These are phyloP conservation scores for Trifolium pratense DNA, from an alignment of 306 rosid genomes.

Conservation along the genomic window DNA sequence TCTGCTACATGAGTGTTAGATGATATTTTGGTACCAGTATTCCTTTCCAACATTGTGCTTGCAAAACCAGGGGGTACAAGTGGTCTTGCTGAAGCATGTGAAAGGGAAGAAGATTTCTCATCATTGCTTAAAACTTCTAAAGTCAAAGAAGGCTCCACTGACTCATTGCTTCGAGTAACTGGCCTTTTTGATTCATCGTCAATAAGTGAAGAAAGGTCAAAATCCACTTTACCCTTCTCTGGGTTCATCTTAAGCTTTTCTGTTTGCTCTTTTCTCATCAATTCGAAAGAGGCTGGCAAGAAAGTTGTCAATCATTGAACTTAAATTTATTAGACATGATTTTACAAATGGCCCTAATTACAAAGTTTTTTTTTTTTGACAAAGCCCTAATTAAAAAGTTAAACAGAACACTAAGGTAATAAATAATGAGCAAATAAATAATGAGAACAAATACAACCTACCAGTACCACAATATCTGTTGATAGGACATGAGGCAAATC, in stretches of 20 bases:
- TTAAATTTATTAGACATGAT: conserved; percentile 24
- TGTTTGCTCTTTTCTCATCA: conserved; percentile 97
- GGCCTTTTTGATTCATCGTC: conserved; percentile 59
- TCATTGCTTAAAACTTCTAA: conserved; percentile 57
- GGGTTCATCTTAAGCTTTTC: conserved; percentile 63
- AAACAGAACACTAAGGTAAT: conserved; percentile 11
- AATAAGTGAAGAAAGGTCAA: conserved; percentile 59
- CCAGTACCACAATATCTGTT: conserved; percentile 3
- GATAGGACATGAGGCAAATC: conserved; percentile 18
- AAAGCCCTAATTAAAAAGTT: too few relatives aligned
- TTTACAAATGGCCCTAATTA: conserved; percentile 27
- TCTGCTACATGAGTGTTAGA: conserved; percentile 49
- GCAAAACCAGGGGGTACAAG: conserved; percentile 96
- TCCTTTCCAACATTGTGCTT: conserved; percentile 62
- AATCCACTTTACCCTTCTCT: conserved; percentile 58
- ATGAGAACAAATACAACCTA: conserved; percentile 11
- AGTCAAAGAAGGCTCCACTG: conserved; percentile 51
- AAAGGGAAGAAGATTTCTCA: conserved; percentile 60
- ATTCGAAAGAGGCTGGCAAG: conserved; percentile 78
- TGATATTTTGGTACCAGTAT: conserved; percentile 54
- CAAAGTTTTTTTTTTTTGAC: too few relatives aligned
- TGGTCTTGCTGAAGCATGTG: conserved; percentile 77
- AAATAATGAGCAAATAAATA: conserved; percentile 27
- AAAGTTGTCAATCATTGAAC: conserved; percentile 44
- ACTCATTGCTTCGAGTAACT: conserved; percentile 53